Evolutionary conservation across 75 land plant species (phyloP).

Genomic region (Isoetes taiwanensis): DNA sequence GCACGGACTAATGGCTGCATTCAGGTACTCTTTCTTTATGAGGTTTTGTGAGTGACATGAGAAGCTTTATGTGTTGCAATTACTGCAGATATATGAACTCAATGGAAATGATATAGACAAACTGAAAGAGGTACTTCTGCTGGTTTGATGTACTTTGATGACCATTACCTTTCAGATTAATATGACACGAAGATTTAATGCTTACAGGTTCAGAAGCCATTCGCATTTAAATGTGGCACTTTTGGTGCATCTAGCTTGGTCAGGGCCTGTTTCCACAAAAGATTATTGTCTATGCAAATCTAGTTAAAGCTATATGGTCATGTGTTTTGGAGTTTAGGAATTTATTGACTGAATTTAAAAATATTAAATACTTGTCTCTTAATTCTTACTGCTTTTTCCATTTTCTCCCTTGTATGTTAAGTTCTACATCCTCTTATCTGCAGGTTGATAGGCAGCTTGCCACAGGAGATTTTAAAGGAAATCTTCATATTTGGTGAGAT

Average conservation of each 20-base stretch:
- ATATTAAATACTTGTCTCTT: no score
- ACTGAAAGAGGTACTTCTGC: slow-evolving; percentile 20
- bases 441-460: slow-evolving; percentile 27
- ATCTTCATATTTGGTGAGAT: slow-evolving; percentile 23
- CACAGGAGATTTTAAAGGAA: slow-evolving; percentile 36
- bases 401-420: neutral
- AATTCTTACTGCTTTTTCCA: no score
- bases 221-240: slow-evolving; percentile 30
- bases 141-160: no score
- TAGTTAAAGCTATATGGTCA: no score
- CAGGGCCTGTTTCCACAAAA: no score
- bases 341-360: no score
- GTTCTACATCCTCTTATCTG: neutral
- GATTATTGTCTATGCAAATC: no score
- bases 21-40: slow-evolving; percentile 3
- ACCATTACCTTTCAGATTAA: no score
- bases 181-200: neutral
- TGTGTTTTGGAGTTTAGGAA: no score
- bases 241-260: slow-evolving; percentile 27
- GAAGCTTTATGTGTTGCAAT: neutral
- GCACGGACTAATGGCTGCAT: slow-evolving; percentile 18
- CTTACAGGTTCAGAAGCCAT: slow-evolving; percentile 16
- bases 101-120: slow-evolving; percentile 24
- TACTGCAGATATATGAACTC: slow-evolving; percentile 24
- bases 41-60: neutral